Conservation (phyloP, 73 alveolate genomes). For the Durusdinium trenchii region DNA sequence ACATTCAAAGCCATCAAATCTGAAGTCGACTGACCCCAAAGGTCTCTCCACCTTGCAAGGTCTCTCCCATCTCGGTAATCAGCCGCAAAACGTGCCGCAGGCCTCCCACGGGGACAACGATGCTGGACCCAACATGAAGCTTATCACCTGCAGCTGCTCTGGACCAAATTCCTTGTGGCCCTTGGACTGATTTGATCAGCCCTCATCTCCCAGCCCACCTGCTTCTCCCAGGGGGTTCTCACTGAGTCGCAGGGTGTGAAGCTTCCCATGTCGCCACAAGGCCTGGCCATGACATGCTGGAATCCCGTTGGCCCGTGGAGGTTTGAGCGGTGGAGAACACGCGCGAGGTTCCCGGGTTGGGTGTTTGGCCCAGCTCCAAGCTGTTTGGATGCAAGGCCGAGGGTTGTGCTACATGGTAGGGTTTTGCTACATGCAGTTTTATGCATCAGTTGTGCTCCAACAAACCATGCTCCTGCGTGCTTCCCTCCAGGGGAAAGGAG, state of each 20-base stretch:
- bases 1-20: background rate
- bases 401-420: background rate
- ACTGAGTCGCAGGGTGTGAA: conserved; percentile 45
- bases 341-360: background rate
- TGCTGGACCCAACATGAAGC: background rate
- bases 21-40: background rate
- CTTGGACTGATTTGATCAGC: background rate
- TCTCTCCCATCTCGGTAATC: conserved; percentile 69
- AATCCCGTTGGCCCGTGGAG: no score
- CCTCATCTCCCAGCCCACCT: background rate
- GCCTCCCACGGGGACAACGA: conserved; percentile 13
- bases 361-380: background rate
- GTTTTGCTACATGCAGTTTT: no score
- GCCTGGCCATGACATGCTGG: background rate
- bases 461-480: no score
- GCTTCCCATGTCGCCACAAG: conserved; percentile 14
- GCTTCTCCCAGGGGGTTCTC: conserved; percentile 71
- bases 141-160: background rate
- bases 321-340: background rate
- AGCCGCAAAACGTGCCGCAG: conserved; percentile 59
- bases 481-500: no score
- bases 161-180: background rate
- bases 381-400: background rate
- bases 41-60: background rate
- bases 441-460: no score